Base-by-base conservation (phyloP, 805 yeast genomes). In the Scheffersomyces stipitis region DNA sequence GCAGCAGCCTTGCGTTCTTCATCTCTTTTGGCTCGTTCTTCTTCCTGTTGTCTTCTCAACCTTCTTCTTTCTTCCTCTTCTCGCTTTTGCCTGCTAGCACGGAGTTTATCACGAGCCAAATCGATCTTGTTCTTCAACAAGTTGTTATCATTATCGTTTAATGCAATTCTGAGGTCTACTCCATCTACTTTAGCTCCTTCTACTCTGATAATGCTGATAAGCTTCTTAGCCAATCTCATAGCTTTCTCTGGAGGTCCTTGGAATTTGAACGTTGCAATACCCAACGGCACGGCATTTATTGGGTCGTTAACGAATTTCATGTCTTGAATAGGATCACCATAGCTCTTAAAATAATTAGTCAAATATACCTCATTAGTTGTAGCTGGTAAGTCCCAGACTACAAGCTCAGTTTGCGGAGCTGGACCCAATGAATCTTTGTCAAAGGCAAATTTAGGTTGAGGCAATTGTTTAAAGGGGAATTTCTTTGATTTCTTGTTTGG, bases 341-440 rank as follows among this genome's bases (percentile, higher is more conserved):
- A 83, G 16, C 73, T 60, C 28, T 71, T 71, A 44, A 86, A 76
- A 44, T 75, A 80, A 42, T 82, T 78, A 13, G 54, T 45, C 18
- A 69, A 51, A 42, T 68, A 69, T 4, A 58, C 36, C 32, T 78
- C 76, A 30, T 74, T 70, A n/a, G 76, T 69, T 3, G 76, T 64
- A 2, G 72, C 51, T 3, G 86, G 81, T 33, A 81, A 65, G 14
- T 81, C 83, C 75, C 86, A 82, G 4, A 86, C 69, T 1, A 88
- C 76, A 26, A 89, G 58, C 49, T 83, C 89, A 6, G 76, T 64
- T 3, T 80, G 71, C 0, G 96, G 96, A 13, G 81, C 77, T 0
- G 83, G 81, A 0, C 93, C 95, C 9, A 86, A 54, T 0, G 95
- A 86, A 50, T 82, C 70, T 40, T 80, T 73, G 56, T 88, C 96